Percentiles rank a stretch among this genome's conserved stretches.
These are phyloP conservation scores for Lepiota venenata DNA, from an alignment of 768 basidiomycete species.

Conservation along the genomic window DNA sequence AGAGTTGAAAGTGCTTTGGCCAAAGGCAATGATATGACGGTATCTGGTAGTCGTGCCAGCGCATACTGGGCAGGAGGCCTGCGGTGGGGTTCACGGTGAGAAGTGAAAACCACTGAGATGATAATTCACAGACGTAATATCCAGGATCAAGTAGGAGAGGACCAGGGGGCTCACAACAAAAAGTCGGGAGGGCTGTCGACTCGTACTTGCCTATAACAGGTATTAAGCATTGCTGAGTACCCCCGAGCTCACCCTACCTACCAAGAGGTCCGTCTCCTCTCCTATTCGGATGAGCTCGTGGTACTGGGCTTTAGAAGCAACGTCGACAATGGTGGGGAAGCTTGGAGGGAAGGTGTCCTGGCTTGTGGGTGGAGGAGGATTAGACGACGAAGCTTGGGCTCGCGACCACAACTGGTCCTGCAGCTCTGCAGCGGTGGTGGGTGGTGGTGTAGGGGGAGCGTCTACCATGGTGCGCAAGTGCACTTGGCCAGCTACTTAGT, in stretches of 20 bases:
- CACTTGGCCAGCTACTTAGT: neutral
- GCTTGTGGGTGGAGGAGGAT: constrained; percentile 8
- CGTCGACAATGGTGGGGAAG: constrained; percentile 41
- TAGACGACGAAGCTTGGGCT: constrained; percentile 26
- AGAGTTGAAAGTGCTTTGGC: constrained; percentile 44
- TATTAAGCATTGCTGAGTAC: constrained; percentile 1
- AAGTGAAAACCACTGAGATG: constrained; percentile 10
- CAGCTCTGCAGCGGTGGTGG: constrained; percentile 52
- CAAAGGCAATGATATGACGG: constrained; percentile 39
- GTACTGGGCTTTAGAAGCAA: constrained; percentile 43
- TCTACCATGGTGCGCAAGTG: constrained; percentile 41
- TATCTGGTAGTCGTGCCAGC: constrained; percentile 51
- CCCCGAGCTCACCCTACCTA: constrained; percentile 28
- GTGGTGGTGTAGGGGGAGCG: constrained; percentile 63
- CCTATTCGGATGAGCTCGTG: constrained; percentile 40
- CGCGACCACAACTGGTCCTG: constrained; percentile 35
- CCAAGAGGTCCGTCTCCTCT: constrained; percentile 53
- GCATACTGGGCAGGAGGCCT: constrained; percentile 62
- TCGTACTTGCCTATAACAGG: constrained; percentile 24
- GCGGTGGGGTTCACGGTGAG: neutral
- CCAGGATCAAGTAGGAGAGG: constrained; percentile 59
- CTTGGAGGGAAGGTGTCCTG: constrained; percentile 40
- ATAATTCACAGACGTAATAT: constrained; percentile 49
- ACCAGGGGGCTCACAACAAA: constrained; percentile 58
- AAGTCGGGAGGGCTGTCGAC: constrained; percentile 40